Conservation (phyloP, 192 early-diverging fungal species). For the Umbelopsis isabellina region DNA sequence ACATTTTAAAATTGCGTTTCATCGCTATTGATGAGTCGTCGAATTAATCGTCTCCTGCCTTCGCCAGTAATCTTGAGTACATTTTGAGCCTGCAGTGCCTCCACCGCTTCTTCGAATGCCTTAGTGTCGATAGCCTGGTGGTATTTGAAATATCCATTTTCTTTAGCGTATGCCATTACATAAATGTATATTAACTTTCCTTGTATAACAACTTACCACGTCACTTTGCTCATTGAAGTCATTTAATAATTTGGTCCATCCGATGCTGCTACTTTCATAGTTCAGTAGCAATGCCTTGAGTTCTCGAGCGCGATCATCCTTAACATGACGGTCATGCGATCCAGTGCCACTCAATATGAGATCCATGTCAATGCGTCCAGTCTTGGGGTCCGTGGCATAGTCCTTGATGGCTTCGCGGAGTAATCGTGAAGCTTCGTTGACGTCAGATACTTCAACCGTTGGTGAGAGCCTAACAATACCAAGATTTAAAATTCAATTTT, state of each 20-base stretch:
- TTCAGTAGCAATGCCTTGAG: slow-evolving; percentile 46
- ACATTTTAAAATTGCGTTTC: slow-evolving; percentile 3
- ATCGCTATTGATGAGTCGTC: slow-evolving; percentile 27
- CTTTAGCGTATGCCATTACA: slow-evolving; percentile 21
- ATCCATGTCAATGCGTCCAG: slow-evolving; percentile 94
- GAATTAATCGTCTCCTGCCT: slow-evolving; percentile 39
- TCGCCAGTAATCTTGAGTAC: slow-evolving; percentile 42
- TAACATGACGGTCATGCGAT: slow-evolving; percentile 68
- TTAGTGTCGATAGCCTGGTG: slow-evolving; percentile 48
- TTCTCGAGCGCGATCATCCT: slow-evolving; percentile 61
- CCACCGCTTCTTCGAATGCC: slow-evolving; percentile 60
- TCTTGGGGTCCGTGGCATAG: slow-evolving; percentile 90
- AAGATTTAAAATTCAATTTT: background rate
- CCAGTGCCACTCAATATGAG: slow-evolving; percentile 87
- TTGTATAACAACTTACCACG: slow-evolving; percentile 40
- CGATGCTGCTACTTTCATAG: slow-evolving; percentile 37
- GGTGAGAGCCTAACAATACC: slow-evolving; percentile 59
- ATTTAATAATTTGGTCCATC: slow-evolving; percentile 44
- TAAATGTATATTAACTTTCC: background rate
- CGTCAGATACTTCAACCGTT: slow-evolving; percentile 78
- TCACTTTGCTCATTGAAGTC: slow-evolving; percentile 53
- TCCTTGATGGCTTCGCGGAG: slow-evolving; percentile 89
- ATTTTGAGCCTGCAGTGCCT: slow-evolving; percentile 59
- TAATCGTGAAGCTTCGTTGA: slow-evolving; percentile 86
- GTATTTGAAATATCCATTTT: slow-evolving; percentile 39